Conservation (phyloP, 257 asterid species). For the Lithospermum erythrorhizon region DNA sequence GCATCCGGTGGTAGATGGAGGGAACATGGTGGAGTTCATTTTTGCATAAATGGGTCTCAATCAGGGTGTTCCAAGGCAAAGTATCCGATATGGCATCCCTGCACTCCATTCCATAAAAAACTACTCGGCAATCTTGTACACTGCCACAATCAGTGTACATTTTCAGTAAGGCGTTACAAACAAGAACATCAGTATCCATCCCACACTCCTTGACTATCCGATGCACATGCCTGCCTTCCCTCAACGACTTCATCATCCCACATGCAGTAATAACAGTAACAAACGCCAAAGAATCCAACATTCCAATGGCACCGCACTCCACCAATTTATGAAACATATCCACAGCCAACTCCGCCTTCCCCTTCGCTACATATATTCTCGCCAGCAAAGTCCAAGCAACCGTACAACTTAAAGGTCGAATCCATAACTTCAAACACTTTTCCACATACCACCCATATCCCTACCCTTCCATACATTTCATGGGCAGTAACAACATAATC, state of each 20-base stretch:
- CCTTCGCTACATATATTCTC: slow-evolving; percentile 14
- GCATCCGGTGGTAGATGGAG: slow-evolving; percentile 14
- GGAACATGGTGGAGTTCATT: slow-evolving; percentile 10
- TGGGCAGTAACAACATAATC: slow-evolving; percentile 15
- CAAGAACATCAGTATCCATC: slow-evolving; percentile 15
- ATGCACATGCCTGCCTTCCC: slow-evolving; percentile 18
- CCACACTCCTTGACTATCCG: slow-evolving; percentile 13
- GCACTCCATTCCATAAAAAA: slow-evolving; percentile 15
- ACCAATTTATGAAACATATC: slow-evolving; percentile 19
- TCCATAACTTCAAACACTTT: slow-evolving; percentile 4
- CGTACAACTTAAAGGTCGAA: background rate
- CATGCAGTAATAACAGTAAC: slow-evolving; percentile 23
- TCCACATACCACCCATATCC: slow-evolving; percentile 16
- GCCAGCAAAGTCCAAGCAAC: slow-evolving; percentile 27
- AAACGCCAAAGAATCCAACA: slow-evolving; percentile 14
- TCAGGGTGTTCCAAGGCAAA: slow-evolving; percentile 23
- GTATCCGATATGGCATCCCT: slow-evolving; percentile 17
- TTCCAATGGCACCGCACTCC: background rate
- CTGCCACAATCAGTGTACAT: slow-evolving; percentile 28
- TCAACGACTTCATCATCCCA: slow-evolving; percentile 18
- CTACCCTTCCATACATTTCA: slow-evolving; percentile 20
- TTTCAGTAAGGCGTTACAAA: slow-evolving; percentile 21
- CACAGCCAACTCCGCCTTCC: slow-evolving; percentile 19
- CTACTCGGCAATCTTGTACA: slow-evolving; percentile 17
- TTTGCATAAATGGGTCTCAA: slow-evolving; percentile 14